These are phyloP conservation scores for Magnaporthiopsis rhizophila DNA, from an alignment of 2,329 filamentous ascomycete species.

Conservation along the genomic window DNA sequence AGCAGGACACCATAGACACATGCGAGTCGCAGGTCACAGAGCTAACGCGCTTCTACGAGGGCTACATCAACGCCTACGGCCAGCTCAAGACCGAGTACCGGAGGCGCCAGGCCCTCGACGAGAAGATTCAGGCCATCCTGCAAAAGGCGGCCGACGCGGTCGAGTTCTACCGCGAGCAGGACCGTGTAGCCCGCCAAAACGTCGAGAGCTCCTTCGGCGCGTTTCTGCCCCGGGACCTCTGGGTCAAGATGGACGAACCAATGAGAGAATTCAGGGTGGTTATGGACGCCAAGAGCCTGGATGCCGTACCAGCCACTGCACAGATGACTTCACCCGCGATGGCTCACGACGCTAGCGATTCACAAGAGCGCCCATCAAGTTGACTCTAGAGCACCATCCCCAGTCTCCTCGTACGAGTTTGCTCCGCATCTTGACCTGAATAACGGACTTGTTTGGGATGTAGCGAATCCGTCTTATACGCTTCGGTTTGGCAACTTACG, in stretches of 20 bases:
- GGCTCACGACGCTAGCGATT: background rate
- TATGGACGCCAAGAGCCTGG: conserved; percentile 8
- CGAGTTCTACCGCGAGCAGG: conserved; percentile 64
- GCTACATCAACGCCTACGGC: conserved; percentile 78
- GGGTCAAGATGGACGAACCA: conserved; percentile 64
- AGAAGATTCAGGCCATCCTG: conserved; percentile 65
- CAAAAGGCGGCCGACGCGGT: conserved; percentile 71
- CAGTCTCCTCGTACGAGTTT: too few relatives aligned
- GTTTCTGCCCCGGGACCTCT: conserved; percentile 80
- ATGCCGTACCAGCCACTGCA: background rate
- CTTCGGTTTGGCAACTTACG: background rate
- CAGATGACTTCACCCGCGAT: background rate
- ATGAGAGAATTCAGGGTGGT: conserved; percentile 45
- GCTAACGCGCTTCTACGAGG: conserved; percentile 76
- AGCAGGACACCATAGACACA: conserved; percentile 59
- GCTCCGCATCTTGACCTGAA: background rate
- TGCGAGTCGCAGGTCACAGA: conserved; percentile 70
- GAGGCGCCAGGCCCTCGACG: conserved; percentile 63
- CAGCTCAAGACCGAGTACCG: conserved; percentile 77
- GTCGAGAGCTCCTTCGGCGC: conserved; percentile 81
- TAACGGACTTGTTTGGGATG: background rate
- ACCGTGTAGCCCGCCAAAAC: conserved; percentile 63
- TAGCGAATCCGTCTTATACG: background rate
- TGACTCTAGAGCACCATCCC: background rate
- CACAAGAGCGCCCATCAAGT: background rate